phyloP scores from a whole-genome alignment of 768 basidiomycete species.

The Rhodocollybia butyracea region DNA sequence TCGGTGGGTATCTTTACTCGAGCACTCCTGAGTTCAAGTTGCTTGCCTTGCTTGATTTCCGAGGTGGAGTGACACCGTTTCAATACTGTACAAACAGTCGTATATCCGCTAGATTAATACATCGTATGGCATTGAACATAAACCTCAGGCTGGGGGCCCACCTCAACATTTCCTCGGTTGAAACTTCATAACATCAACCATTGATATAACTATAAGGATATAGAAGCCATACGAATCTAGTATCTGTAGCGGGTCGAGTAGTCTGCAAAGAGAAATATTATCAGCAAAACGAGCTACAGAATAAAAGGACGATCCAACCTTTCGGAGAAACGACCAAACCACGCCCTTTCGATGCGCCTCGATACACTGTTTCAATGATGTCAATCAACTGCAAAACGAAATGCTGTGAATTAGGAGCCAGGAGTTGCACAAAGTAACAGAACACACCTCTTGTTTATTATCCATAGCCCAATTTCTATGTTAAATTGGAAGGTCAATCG shows the following conservation, averaged over 20 bases:
- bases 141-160: no score
- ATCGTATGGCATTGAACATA: no score
- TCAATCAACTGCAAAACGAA: conserved; percentile 75
- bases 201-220: no score
- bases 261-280: conserved; percentile 37
- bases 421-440: background rate
- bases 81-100: no score
- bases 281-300: conserved; percentile 1
- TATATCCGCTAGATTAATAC: no score
- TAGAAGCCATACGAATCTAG: no score
- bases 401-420: background rate
- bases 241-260: conserved; percentile 83
- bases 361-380: conserved; percentile 96
- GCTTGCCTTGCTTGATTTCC: no score
- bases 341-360: conserved; percentile 95
- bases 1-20: no score
- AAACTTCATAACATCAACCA: no score
- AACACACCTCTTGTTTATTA: conserved; percentile 90
- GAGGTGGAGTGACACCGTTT: no score
- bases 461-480: conserved; percentile 97
- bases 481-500: conserved; percentile 9
- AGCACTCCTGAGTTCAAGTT: no score
- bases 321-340: conserved; percentile 97
- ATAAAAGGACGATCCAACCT: conserved; percentile 46
- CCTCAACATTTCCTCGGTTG: no score